Conservation (phyloP, 1,139 yeast genomes). For the Yamadazyma songkhlaensis region DNA sequence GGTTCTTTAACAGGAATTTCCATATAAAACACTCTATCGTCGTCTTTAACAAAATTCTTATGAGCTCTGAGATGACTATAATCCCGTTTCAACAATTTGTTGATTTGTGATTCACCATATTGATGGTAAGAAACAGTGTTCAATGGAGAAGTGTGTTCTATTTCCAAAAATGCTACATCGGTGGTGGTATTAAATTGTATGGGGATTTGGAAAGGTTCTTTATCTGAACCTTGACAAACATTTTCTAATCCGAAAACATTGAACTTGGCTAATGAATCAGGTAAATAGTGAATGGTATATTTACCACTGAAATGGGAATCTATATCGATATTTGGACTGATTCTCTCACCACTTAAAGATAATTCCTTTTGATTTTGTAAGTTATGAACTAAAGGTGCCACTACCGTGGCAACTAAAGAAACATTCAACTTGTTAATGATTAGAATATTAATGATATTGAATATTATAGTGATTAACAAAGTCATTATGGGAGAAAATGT, state of each 20-base stretch:
- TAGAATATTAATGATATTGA: slow-evolving; percentile 40
- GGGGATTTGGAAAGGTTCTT: slow-evolving; percentile 50
- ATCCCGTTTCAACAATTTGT: slow-evolving; percentile 40
- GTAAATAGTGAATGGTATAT: slow-evolving; percentile 81
- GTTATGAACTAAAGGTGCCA: slow-evolving; percentile 46
- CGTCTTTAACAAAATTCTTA: slow-evolving; percentile 21
- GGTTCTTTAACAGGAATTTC: slow-evolving; percentile 62
- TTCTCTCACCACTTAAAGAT: slow-evolving; percentile 61
- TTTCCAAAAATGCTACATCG: slow-evolving; percentile 64
- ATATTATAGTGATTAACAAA: slow-evolving; percentile 34
- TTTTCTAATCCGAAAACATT: slow-evolving; percentile 67
- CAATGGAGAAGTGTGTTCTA: slow-evolving; percentile 59
- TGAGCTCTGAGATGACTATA: slow-evolving; percentile 31
- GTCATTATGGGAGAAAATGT: slow-evolving; percentile 57
- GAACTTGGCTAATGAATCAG: slow-evolving; percentile 84
- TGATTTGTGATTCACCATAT: slow-evolving; percentile 57
- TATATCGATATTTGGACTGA: slow-evolving; percentile 50
- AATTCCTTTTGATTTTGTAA: slow-evolving; percentile 55
- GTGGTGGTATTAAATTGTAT: slow-evolving; percentile 79
- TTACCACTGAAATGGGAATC: slow-evolving; percentile 80
- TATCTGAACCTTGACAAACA: slow-evolving; percentile 52
- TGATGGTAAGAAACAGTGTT: slow-evolving; percentile 48
- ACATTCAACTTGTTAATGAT: slow-evolving; percentile 39
- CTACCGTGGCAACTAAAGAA: slow-evolving; percentile 31
- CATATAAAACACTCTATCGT: slow-evolving; percentile 41